Evolutionary conservation across 257 asterid genomes (phyloP), one percentile per base, ranked within the genome.

Genomic region (Gentiana macrophylla): DNA sequence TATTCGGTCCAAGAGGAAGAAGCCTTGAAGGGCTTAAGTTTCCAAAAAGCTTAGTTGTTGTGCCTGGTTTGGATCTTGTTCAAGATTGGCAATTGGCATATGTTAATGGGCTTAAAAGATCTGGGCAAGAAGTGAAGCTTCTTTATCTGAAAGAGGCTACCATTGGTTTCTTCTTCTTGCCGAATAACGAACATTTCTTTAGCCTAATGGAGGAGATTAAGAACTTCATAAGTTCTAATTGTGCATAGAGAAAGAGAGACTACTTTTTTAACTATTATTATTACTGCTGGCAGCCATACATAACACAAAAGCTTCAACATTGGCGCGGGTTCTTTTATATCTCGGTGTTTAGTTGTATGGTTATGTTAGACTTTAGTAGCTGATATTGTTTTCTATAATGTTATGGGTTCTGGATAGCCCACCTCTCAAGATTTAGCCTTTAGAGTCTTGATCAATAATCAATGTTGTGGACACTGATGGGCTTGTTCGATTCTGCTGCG

Each of bases 141-240:
- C 68, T 87, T n/a, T 84, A 61, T 37, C 80, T 87, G 1, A 79
- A 84, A 24, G 60, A 82, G 67, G 96, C 96, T 4, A 87, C 96
- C 0, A 80, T 87, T 8, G 96, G 96, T 38, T 87, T 87, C 79
- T 87, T 84, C 47, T 84, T 87, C 85, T 68, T 87, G 79, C 96
- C 96, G 1, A 87, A 87, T 43, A 87, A 84, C 47, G 82, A 82
- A 15, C 87, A 87, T 55, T 87, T 80, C 57, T 76, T 63, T 15
- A 53, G 75, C 68, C 74, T 87, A 49, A 87, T 87, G 88, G 80
- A 82, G 35, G 84, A 80, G 63, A 84, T 87, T 37, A 76, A 45
- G 6, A 64, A 50, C 57, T 84, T 84, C 61, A 58, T 84, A 56
- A 76, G 74, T 69, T 62, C 79, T 54, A 38, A 70, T 59, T 55